phyloP scores from a whole-genome alignment of 768 basidiomycete species.

The Calocera cornea region DNA sequence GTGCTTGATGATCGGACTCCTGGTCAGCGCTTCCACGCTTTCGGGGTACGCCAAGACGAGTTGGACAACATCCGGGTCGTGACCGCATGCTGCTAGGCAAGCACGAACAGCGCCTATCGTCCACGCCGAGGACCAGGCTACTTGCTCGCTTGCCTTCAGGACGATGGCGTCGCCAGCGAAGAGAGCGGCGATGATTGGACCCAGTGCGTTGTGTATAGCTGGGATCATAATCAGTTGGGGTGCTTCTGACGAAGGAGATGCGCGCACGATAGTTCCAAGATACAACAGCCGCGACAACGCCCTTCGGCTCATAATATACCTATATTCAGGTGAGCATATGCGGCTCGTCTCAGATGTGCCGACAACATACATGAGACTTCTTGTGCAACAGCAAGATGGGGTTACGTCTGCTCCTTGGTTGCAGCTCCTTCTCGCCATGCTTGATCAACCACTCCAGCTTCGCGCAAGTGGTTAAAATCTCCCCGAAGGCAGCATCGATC shows the following conservation, averaged over 20 bases:
- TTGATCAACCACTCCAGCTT: constrained; percentile 88
- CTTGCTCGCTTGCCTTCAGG: constrained; percentile 84
- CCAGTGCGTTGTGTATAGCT: constrained; percentile 91
- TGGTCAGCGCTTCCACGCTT: constrained; percentile 68
- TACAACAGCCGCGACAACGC: constrained; percentile 83
- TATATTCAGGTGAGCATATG: constrained; percentile 29
- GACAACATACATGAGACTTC: constrained; percentile 16
- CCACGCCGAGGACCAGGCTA: constrained; percentile 80
- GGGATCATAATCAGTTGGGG: constrained; percentile 4
- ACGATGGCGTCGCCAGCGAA: constrained; percentile 85
- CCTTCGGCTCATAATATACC: constrained; percentile 80
- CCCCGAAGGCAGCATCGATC: constrained; percentile 86
- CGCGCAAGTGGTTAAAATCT: constrained; percentile 86
- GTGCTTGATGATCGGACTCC: constrained; percentile 66
- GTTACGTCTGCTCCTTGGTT: constrained; percentile 53
- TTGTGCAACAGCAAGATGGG: constrained; percentile 66
- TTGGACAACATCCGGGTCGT: constrained; percentile 80
- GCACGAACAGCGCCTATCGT: constrained; percentile 59
- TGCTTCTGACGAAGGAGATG: not conserved
- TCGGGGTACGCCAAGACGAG: constrained; percentile 82
- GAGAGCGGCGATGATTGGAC: constrained; percentile 79
- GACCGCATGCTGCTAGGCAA: constrained; percentile 69
- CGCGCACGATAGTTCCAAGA: constrained; percentile 85
- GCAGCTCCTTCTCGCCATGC: constrained; percentile 65
- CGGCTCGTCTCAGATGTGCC: not conserved